Percentiles rank a stretch among this genome's conserved stretches.
phyloP scores from a whole-genome alignment of 2,329 filamentous ascomycete genomes.

The Lecanosticta acicola region DNA sequence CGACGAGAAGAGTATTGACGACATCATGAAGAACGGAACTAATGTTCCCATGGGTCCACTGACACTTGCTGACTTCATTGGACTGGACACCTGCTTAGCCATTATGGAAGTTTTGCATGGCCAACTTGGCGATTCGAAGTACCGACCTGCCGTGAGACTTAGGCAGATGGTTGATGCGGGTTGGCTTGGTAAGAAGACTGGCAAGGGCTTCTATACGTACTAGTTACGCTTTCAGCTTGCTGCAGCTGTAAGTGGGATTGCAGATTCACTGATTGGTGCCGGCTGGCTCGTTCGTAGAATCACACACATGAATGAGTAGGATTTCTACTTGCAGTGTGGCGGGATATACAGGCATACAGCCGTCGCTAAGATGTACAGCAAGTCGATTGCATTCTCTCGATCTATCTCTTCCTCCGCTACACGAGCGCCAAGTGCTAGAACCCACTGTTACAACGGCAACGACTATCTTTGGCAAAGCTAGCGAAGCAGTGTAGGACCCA shows the following conservation, averaged over 20 bases:
- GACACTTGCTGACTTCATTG: constrained; percentile 92
- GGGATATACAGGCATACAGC: not conserved
- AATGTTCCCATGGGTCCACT: constrained; percentile 98
- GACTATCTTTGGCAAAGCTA: not conserved
- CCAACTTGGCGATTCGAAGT: constrained; percentile 94
- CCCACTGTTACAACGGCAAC: not conserved
- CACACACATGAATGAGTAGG: not conserved
- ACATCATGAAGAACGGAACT: constrained; percentile 98
- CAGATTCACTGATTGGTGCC: constrained; percentile 1
- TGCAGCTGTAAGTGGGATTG: constrained; percentile 6
- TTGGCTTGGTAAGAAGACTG: constrained; percentile 95
- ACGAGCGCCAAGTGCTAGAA: no score
- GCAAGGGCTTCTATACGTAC: constrained; percentile 94
- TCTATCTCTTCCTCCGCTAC: no score
- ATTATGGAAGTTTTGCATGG: constrained; percentile 94
- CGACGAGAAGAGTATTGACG: constrained; percentile 83
- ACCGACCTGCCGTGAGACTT: constrained; percentile 79
- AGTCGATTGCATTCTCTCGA: no score
- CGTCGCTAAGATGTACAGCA: no score
- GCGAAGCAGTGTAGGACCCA: not conserved
- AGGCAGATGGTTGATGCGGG: constrained; percentile 96
- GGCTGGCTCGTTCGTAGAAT: not conserved
- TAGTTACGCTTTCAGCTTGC: constrained; percentile 31
- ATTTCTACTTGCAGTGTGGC: not conserved
- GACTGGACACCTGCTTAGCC: constrained; percentile 87